Evolutionary conservation across 495 filamentous ascomycete species (phyloP).

Genomic region (Aspergillus sclerotioniger): DNA sequence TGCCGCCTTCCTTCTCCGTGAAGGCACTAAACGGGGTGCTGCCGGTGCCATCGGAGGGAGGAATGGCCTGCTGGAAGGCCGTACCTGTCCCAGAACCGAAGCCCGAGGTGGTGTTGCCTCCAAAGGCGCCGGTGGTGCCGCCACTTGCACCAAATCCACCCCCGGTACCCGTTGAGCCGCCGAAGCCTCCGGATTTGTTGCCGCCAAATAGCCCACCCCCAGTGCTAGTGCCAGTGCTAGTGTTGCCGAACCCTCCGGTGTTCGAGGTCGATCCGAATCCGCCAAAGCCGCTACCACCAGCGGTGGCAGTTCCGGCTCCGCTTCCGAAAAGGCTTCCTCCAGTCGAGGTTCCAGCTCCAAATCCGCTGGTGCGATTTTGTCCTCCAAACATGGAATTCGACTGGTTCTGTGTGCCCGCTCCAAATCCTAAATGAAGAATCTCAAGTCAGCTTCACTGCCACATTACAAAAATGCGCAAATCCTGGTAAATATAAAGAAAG

Average conservation of each 20-base stretch:
- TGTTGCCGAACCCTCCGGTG: constrained; percentile 23
- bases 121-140: constrained; percentile 25
- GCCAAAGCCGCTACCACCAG: constrained; percentile 42
- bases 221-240: constrained; percentile 39
- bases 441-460: constrained; percentile 2
- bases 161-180: constrained; percentile 31
- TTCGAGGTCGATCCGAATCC: constrained; percentile 20
- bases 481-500: constrained; percentile 1
- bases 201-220: constrained; percentile 47
- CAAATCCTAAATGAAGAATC: constrained; percentile 34
- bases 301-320: constrained; percentile 20
- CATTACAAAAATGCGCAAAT: neutral
- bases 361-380: constrained; percentile 42
- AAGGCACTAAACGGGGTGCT: constrained; percentile 68
- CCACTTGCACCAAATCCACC: constrained; percentile 31
- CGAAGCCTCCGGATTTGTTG: constrained; percentile 37
- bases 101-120: constrained; percentile 27
- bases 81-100: constrained; percentile 46
- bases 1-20: constrained; percentile 80
- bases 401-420: constrained; percentile 34
- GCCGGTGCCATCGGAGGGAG: constrained; percentile 67
- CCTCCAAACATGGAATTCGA: constrained; percentile 37
- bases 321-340: constrained; percentile 53
- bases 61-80: constrained; percentile 45
- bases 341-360: constrained; percentile 45